phyloP scores from a whole-genome alignment of 768 basidiomycete species.

The Lactarius sp. region DNA sequence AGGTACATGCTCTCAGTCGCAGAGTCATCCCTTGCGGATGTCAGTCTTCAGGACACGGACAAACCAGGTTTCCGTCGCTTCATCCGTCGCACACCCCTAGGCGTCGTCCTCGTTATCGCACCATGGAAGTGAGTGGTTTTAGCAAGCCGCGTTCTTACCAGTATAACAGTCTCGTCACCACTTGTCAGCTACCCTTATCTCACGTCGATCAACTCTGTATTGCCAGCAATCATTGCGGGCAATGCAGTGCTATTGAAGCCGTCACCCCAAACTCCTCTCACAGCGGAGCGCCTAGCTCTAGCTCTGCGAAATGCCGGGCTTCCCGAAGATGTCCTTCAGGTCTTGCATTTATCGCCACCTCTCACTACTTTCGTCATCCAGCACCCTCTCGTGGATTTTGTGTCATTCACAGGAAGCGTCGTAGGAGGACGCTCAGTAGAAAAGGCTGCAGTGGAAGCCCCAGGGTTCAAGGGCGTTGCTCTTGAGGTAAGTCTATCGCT shows the following conservation, averaged over 20 bases:
- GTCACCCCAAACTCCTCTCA: constrained; percentile 91
- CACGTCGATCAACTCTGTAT: constrained; percentile 82
- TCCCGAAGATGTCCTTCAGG: constrained; percentile 67
- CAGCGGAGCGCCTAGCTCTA: constrained; percentile 71
- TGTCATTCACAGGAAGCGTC: constrained; percentile 91
- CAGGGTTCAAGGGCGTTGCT: constrained; percentile 80
- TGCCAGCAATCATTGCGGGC: constrained; percentile 87
- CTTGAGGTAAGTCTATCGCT: constrained; percentile 57
- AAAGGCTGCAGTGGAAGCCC: constrained; percentile 56
- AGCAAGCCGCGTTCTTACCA: background rate
- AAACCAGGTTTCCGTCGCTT: constrained; percentile 79
- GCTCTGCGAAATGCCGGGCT: constrained; percentile 75
- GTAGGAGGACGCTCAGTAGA: constrained; percentile 69
- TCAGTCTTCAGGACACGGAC: constrained; percentile 69
- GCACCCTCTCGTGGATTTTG: constrained; percentile 68
- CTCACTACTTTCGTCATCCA: constrained; percentile 57
- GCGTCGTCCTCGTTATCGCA: constrained; percentile 82
- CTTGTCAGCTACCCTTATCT: constrained; percentile 77
- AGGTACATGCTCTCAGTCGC: constrained; percentile 85
- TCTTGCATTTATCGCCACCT: constrained; percentile 64
- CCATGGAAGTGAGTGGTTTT: constrained; percentile 78
- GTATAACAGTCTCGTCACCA: background rate
- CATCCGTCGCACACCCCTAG: constrained; percentile 80
- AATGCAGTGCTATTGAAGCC: constrained; percentile 93
- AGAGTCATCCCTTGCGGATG: constrained; percentile 62